These are phyloP conservation scores for Phaseolus lunatus DNA, from an alignment of 306 rosid genomes.

Conservation along the genomic window DNA sequence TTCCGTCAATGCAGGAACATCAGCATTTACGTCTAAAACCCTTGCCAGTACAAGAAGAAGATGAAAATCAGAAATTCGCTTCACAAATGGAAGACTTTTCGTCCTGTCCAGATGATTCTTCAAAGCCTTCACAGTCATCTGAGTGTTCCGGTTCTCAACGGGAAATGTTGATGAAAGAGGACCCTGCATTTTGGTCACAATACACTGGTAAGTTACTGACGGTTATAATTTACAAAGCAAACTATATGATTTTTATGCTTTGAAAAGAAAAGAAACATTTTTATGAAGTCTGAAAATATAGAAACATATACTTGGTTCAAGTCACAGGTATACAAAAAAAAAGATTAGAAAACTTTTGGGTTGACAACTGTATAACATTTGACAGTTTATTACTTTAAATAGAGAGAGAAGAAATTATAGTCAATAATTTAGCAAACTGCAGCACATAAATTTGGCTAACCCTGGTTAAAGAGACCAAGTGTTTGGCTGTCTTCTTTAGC, in stretches of 20 bases:
- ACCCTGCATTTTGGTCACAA: constrained; percentile 66
- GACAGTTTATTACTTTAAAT: too few relatives aligned
- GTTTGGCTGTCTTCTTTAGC: background rate
- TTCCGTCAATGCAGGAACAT: constrained; percentile 85
- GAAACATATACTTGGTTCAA: background rate
- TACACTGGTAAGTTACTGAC: constrained; percentile 18
- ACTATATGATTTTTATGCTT: background rate
- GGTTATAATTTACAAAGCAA: constrained; percentile 28
- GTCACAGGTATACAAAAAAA: background rate
- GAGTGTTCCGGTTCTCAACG: constrained; percentile 72
- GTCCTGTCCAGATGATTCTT: constrained; percentile 83
- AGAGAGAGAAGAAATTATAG: background rate
- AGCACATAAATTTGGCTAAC: background rate
- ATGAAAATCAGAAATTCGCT: constrained; percentile 91
- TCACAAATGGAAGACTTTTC: constrained; percentile 77
- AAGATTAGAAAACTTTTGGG: background rate
- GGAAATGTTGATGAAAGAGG: constrained; percentile 83
- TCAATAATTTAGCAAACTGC: background rate
- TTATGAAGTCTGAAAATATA: background rate
- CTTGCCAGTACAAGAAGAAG: constrained; percentile 76
- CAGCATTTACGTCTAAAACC: constrained; percentile 69
- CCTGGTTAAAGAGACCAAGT: background rate
- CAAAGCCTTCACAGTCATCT: constrained; percentile 66
- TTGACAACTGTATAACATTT: background rate
- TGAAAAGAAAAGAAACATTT: background rate